Base-by-base conservation (phyloP, 768 basidiomycete genomes). In the Lactarius hengduanensis region DNA sequence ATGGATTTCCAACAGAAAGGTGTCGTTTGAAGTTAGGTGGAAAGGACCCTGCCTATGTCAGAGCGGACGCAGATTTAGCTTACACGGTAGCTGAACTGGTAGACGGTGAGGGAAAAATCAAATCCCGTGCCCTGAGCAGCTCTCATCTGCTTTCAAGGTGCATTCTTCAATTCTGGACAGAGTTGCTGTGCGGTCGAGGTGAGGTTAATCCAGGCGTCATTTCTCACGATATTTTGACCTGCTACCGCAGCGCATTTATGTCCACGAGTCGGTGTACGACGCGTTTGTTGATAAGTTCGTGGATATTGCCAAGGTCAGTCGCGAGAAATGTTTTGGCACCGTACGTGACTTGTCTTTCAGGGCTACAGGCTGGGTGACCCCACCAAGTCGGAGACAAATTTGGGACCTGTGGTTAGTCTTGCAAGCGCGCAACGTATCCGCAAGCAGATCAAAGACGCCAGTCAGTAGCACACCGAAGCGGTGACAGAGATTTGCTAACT, bases 111-210 rank as follows among this genome's bases (percentile, higher is more conserved):
- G 70, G 6, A 43, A 20, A 28, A 60, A 26, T 32, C 11, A 2
- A n/a, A 41, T n/a, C 10, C 26, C 2, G 13, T 26, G 20, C 22
- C 36, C 55, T 54, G 36, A 53, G 10, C 2, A 4, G n/a, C 54
- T 50, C 56, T 70, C 62, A 53, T 57, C 38, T 60, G 54, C 53
- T 41, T 26, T 47, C 1, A 71, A 94, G 92, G 94, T 43, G 89
- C 94, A 4, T 88, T 96, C 78, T 99, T 94, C 82, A 98, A 98
- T 77, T 95, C 96, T 18, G 97, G 97, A 1, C 97, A 99, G 77
- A 96, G 94, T 69, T 98, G 96, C 76, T 98, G 96, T 73, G 87
- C 91, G 0, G 80, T 98, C 66, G 97, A 99, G 81, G 91, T 90
- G 20, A 20, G 5, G 9, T 30, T 15, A 15, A 36, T 26, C 32